These are phyloP conservation scores for Fusarium sp. DNA, from an alignment of 2,329 filamentous ascomycete species.

Conservation along the genomic window DNA sequence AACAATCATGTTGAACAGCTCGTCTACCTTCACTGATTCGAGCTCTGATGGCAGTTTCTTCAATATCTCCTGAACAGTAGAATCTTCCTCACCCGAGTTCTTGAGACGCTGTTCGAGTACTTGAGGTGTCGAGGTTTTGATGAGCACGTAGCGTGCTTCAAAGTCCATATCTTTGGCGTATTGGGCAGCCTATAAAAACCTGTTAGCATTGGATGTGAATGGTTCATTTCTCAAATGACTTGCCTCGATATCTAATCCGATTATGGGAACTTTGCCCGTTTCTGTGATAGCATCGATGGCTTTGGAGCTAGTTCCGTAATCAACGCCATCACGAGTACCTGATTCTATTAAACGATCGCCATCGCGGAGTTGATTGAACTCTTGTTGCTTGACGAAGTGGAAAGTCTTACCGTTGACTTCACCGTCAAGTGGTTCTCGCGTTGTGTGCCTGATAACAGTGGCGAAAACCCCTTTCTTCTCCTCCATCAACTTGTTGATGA, in stretches of 20 bases:
- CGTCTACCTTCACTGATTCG: slow-evolving; percentile 45
- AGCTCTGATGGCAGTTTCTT: slow-evolving; percentile 41
- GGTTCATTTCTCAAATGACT: slow-evolving; percentile 38
- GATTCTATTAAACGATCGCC: slow-evolving; percentile 71
- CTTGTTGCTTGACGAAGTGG: slow-evolving; percentile 67
- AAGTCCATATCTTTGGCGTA: slow-evolving; percentile 70
- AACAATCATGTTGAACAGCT: slow-evolving; percentile 48
- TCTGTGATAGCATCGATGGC: slow-evolving; percentile 64
- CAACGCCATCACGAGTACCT: slow-evolving; percentile 60
- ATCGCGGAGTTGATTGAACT: slow-evolving; percentile 70
- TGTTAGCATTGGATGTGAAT: neutral
- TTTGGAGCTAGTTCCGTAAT: slow-evolving; percentile 69
- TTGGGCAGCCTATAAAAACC: slow-evolving; percentile 61
- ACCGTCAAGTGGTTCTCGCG: slow-evolving; percentile 61
- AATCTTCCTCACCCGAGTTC: slow-evolving; percentile 44
- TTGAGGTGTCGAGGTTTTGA: slow-evolving; percentile 57
- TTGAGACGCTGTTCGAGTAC: slow-evolving; percentile 48
- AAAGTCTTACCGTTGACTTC: slow-evolving; percentile 66
- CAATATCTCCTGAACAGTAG: slow-evolving; percentile 41
- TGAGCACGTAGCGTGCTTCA: slow-evolving; percentile 65
- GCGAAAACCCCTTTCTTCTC: slow-evolving; percentile 75
- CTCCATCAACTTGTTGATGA: slow-evolving; percentile 72
- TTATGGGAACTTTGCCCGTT: slow-evolving; percentile 69
- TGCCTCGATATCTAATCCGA: slow-evolving; percentile 67
- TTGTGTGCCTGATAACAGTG: slow-evolving; percentile 67